These are phyloP conservation scores for Orbilia ellipsospora DNA, from an alignment of 2,329 filamentous ascomycete species.

Conservation along the genomic window DNA sequence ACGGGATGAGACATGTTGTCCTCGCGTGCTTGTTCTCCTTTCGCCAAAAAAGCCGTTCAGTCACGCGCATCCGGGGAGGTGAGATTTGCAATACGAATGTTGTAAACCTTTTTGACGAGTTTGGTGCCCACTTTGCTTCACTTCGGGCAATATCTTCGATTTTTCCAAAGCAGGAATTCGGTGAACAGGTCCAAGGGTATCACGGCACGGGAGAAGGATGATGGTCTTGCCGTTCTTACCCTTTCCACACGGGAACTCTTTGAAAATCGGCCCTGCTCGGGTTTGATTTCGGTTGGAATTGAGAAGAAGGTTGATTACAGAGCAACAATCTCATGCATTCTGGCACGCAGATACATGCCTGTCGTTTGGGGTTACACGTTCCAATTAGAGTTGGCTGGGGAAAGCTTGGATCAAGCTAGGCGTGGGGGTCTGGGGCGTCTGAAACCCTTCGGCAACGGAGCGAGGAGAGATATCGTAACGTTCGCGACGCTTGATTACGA, in stretches of 20 bases:
- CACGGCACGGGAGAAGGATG: conserved; percentile 39
- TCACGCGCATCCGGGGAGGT: conserved; percentile 55
- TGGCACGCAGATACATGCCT: conserved; percentile 24
- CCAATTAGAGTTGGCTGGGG: conserved; percentile 55
- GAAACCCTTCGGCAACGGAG: conserved; percentile 54
- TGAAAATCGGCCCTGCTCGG: conserved; percentile 33
- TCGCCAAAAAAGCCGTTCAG: conserved; percentile 43
- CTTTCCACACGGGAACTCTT: conserved; percentile 46
- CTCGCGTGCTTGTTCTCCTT: conserved; percentile 47
- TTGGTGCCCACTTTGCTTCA: conserved; percentile 26
- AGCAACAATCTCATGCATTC: conserved; percentile 24
- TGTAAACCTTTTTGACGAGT: conserved; percentile 15
- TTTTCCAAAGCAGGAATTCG: conserved; percentile 35
- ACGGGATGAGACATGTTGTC: conserved; percentile 39
- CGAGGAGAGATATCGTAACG: conserved; percentile 50
- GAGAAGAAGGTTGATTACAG: conserved; percentile 34
- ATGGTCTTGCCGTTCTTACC: conserved; percentile 31
- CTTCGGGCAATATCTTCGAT: conserved; percentile 11
- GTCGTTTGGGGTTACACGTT: conserved; percentile 56
- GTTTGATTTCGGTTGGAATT: conserved; percentile 24
- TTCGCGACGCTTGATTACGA: conserved; percentile 32
- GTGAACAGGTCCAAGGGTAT: conserved; percentile 34
- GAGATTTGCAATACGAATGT: conserved; percentile 33
- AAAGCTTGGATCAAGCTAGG: conserved; percentile 33
- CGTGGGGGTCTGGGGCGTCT: conserved; percentile 39